These are phyloP conservation scores for Ascochyta rabiei DNA, from an alignment of 2,329 filamentous ascomycete species.

Conservation along the genomic window DNA sequence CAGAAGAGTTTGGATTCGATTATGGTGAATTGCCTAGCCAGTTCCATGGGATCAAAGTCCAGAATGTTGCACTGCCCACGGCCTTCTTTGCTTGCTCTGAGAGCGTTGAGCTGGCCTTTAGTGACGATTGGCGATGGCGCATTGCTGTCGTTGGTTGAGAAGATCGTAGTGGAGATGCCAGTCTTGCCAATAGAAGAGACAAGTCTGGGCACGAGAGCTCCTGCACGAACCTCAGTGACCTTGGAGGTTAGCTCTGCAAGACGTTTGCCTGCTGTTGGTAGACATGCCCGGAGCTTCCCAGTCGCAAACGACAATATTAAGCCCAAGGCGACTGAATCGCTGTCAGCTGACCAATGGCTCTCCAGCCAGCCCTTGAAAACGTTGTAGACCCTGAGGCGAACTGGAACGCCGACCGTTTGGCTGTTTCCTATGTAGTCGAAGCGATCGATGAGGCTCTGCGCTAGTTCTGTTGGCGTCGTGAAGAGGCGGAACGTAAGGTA, in stretches of 20 bases:
- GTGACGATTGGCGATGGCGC: constrained; percentile 72
- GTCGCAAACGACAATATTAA: constrained; percentile 82
- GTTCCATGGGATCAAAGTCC: constrained; percentile 88
- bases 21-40: constrained; percentile 90
- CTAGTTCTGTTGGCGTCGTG: constrained; percentile 78
- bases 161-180: constrained; percentile 74
- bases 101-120: constrained; percentile 74
- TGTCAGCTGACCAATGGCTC: constrained; percentile 87
- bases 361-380: constrained; percentile 97
- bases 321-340: constrained; percentile 76
- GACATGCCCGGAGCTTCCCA: constrained; percentile 67
- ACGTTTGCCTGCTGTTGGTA: constrained; percentile 81
- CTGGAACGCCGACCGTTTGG: constrained; percentile 74
- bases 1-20: constrained; percentile 93
- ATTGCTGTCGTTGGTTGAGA: constrained; percentile 72
- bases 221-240: constrained; percentile 71
- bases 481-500: constrained; percentile 96
- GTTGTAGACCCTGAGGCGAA: constrained; percentile 91
- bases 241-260: constrained; percentile 79
- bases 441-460: constrained; percentile 82
- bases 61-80: constrained; percentile 74
- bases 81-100: constrained; percentile 77
- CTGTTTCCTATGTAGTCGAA: constrained; percentile 90
- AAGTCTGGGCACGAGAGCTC: constrained; percentile 79
- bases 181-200: constrained; percentile 89